phyloP scores from a whole-genome alignment of 2,329 filamentous ascomycete species.

The Talaromyces sp. region DNA sequence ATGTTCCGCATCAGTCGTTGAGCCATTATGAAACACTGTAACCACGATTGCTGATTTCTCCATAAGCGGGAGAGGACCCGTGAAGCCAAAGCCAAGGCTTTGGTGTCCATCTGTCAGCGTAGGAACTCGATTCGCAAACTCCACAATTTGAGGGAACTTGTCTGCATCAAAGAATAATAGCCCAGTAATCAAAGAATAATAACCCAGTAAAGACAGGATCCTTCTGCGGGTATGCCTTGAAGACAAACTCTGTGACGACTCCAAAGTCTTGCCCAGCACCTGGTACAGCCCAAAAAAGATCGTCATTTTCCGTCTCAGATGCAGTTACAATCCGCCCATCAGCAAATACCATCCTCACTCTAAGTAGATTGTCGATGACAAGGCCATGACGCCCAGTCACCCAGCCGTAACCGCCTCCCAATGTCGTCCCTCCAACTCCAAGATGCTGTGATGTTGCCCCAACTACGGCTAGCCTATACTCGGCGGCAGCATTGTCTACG shows the following conservation, averaged over 20 bases:
- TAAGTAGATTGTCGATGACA: conserved; percentile 45
- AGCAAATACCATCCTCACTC: conserved; percentile 43
- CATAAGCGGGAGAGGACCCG: too few relatives aligned
- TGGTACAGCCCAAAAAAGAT: conserved; percentile 37
- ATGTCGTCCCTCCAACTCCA: conserved; percentile 33
- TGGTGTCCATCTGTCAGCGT: too few relatives aligned
- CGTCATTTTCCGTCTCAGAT: conserved; percentile 24
- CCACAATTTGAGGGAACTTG: conserved; percentile 50
- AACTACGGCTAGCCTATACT: conserved; percentile 42
- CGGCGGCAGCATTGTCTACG: conserved; percentile 48
- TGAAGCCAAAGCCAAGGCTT: too few relatives aligned
- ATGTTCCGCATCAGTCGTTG: too few relatives aligned
- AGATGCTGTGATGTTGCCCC: conserved; percentile 31
- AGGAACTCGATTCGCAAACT: conserved; percentile 51
- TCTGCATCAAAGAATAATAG: too few relatives aligned
- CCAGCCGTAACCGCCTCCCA: conserved; percentile 31
- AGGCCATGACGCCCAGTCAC: conserved; percentile 46
- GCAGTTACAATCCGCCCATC: conserved; percentile 26
- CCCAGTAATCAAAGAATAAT: too few relatives aligned
- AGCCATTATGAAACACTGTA: too few relatives aligned
- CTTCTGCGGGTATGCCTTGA: conserved; percentile 17
- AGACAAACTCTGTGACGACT: conserved; percentile 24
- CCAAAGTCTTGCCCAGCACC: conserved; percentile 41
- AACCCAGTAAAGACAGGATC: conserved; percentile 52
- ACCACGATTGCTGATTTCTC: too few relatives aligned